Conservation (phyloP, 2,329 filamentous ascomycete species). For the Kalmusia sp. region DNA sequence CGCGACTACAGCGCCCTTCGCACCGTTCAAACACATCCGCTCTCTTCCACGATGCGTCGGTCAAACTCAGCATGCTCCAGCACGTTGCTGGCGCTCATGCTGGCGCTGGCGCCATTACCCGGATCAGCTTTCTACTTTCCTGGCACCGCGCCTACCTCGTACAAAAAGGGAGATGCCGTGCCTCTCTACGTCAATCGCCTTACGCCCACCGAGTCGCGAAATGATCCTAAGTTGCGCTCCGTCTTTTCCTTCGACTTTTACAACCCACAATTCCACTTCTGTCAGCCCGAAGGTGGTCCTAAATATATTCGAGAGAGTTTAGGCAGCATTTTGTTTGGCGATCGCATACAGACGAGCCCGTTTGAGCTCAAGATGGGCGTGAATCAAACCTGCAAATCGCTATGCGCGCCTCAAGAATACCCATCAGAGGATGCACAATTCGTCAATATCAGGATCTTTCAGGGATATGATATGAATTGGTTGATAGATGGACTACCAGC, state of each 20-base stretch:
- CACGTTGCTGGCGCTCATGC: constrained; percentile 33
- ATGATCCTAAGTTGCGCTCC: constrained; percentile 85
- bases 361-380: constrained; percentile 86
- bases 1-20: constrained; percentile 7
- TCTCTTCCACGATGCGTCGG: constrained; percentile 35
- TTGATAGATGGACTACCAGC: constrained; percentile 93
- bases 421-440: constrained; percentile 74
- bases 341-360: constrained; percentile 95
- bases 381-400: constrained; percentile 85
- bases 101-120: constrained; percentile 43
- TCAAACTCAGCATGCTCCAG: constrained; percentile 29
- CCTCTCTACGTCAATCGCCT: constrained; percentile 93
- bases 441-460: constrained; percentile 80
- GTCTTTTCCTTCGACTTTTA: constrained; percentile 98
- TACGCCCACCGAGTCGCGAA: constrained; percentile 78
- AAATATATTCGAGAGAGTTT: constrained; percentile 85
- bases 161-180: constrained; percentile 79
- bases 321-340: constrained; percentile 95
- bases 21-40: constrained; percentile 5
- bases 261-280: constrained; percentile 86
- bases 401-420: constrained; percentile 74
- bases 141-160: constrained; percentile 92
- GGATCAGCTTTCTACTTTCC: constrained; percentile 87
- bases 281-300: constrained; percentile 77
- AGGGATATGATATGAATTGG: constrained; percentile 95